Percentiles rank a stretch among this genome's conserved stretches.
Conservation (phyloP, 2,329 filamentous ascomycete genomes). For the Colletotrichum acutatum region DNA sequence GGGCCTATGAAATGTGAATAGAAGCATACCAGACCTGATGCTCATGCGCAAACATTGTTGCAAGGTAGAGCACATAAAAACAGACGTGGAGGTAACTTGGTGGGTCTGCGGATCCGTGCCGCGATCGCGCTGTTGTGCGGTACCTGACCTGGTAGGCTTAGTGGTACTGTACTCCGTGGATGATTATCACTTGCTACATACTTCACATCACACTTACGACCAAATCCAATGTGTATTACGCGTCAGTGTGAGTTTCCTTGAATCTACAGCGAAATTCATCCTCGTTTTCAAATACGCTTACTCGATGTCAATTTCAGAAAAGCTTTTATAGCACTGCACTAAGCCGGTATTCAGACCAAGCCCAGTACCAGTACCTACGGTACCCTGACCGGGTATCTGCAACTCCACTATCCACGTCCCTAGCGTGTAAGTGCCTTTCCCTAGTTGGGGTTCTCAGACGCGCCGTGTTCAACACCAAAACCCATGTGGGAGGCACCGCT, state of each 20-base stretch:
- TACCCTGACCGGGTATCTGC: background rate
- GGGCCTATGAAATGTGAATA: background rate
- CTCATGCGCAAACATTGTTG: too few relatives aligned
- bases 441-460: conserved; percentile 22
- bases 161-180: background rate
- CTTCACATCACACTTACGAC: background rate
- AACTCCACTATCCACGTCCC: conserved; percentile 4
- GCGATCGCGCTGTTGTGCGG: conserved; percentile 24
- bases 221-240: background rate
- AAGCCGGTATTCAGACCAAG: too few relatives aligned
- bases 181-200: background rate
- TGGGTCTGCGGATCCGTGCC: conserved; percentile 18
- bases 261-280: too few relatives aligned
- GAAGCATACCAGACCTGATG: too few relatives aligned
- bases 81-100: background rate
- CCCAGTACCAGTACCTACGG: background rate
- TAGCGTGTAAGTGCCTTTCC: conserved; percentile 7
- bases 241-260: background rate
- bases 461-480: conserved; percentile 34
- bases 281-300: too few relatives aligned
- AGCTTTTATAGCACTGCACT: too few relatives aligned
- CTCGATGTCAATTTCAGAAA: too few relatives aligned
- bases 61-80: too few relatives aligned
- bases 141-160: background rate
- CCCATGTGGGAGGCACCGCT: conserved; percentile 1